phyloP scores from a whole-genome alignment of 2,329 filamentous ascomycete species.

The Fusarium domesticum region DNA sequence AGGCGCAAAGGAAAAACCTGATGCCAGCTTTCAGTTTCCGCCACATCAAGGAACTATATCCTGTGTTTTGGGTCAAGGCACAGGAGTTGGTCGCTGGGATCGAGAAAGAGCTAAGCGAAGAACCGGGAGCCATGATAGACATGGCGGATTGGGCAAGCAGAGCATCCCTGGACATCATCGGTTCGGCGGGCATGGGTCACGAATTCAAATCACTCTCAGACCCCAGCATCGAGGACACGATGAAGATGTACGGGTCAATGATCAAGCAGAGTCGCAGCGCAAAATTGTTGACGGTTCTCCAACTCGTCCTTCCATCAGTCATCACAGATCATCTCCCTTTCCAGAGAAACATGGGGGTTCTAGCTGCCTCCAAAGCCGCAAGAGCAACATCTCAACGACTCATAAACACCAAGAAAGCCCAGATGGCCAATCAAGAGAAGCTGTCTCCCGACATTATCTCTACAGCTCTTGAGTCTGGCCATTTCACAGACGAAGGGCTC shows the following conservation, averaged over 20 bases:
- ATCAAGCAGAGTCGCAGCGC: constrained; percentile 28
- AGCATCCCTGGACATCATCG: constrained; percentile 36
- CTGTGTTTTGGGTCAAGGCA: constrained; percentile 15
- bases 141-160: constrained; percentile 19
- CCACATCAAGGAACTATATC: constrained; percentile 17
- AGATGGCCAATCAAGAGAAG: constrained; percentile 24
- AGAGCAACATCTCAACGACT: constrained; percentile 28
- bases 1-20: constrained; percentile 19
- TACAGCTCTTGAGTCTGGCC: constrained; percentile 31
- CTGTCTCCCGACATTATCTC: constrained; percentile 38
- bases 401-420: constrained; percentile 31
- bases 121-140: neutral
- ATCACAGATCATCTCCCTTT: constrained; percentile 17
- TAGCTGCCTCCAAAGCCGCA: constrained; percentile 12
- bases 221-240: constrained; percentile 31
- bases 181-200: constrained; percentile 33
- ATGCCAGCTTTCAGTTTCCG: constrained; percentile 23
- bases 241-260: constrained; percentile 26
- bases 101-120: constrained; percentile 1
- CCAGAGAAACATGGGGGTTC: constrained; percentile 15
- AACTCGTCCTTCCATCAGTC: constrained; percentile 12
- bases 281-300: constrained; percentile 9
- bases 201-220: constrained; percentile 34
- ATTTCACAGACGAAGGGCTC: constrained; percentile 25
- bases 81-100: constrained; percentile 9